A percentile compares a stretch with the other conserved stretches of the same genome.
phyloP scores from a whole-genome alignment of 306 rosid genomes.

The Begonia peltatifolia region DNA sequence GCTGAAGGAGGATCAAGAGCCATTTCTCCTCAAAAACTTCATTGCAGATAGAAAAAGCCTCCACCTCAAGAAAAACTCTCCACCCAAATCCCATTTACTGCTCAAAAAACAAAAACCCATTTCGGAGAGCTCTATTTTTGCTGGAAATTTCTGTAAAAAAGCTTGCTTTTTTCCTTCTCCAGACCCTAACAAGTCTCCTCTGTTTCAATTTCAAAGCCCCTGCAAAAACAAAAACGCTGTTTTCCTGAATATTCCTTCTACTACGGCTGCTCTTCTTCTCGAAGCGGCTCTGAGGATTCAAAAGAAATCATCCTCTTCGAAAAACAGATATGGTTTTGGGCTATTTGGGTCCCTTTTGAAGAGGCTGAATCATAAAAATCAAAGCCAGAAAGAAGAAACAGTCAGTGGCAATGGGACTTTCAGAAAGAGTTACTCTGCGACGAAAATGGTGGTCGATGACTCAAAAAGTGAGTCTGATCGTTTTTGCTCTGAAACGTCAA shows the following conservation, averaged over 20 bases:
- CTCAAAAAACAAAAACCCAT: conserved; percentile 8
- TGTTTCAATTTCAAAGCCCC: conserved; percentile 36
- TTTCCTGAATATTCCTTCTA: conserved; percentile 56
- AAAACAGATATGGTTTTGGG: conserved; percentile 23
- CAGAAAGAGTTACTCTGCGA: too few relatives aligned
- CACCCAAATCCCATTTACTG: not conserved
- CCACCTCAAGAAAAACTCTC: not conserved
- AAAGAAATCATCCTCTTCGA: conserved; percentile 31
- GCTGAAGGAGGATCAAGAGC: not conserved
- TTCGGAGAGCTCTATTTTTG: conserved; percentile 10
- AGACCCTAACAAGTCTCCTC: conserved; percentile 45
- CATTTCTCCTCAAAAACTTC: conserved; percentile 1
- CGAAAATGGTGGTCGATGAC: too few relatives aligned
- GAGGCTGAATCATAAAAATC: conserved; percentile 22
- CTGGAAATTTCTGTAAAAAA: conserved; percentile 27
- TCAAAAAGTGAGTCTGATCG: too few relatives aligned
- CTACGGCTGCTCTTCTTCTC: conserved; percentile 60
- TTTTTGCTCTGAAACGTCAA: too few relatives aligned
- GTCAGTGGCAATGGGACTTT: not conserved
- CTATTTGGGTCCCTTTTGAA: conserved; percentile 59
- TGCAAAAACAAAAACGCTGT: conserved; percentile 24
- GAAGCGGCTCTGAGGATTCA: conserved; percentile 78
- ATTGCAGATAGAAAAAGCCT: not conserved
- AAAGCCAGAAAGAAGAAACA: conserved; percentile 21
- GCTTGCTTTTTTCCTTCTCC: conserved; percentile 58